Conservation (phyloP, 805 yeast species). For the Saccharomyces eubayanus region DNA sequence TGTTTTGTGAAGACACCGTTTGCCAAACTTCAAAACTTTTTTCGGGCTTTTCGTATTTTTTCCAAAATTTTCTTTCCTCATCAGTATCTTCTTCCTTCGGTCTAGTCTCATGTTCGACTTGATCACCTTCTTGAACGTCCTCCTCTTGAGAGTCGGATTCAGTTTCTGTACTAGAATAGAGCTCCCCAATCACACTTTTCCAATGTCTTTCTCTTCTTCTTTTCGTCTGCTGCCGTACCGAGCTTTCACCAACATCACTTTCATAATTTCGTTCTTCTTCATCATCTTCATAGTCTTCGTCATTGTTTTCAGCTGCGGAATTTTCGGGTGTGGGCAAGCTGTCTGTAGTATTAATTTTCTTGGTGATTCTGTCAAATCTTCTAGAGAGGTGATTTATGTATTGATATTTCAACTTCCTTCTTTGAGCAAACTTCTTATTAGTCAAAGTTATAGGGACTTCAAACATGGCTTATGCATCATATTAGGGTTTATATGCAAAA, state of each 20-base stretch:
- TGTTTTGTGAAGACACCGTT: slow-evolving; percentile 4
- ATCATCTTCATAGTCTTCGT: slow-evolving; percentile 9
- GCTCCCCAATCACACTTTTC: slow-evolving; percentile 18
- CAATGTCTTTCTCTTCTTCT: slow-evolving; percentile 13
- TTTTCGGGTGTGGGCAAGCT: slow-evolving; percentile 22
- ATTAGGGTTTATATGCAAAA: neutral
- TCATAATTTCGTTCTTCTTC: neutral
- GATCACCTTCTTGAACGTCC: slow-evolving; percentile 4
- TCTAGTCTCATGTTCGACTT: slow-evolving; percentile 1
- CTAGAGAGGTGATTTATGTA: slow-evolving; percentile 18
- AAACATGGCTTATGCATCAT: slow-evolving; percentile 15
- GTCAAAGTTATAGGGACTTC: slow-evolving; percentile 19
- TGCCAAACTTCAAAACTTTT: slow-evolving; percentile 27
- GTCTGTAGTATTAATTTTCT: neutral
- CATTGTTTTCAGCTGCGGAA: slow-evolving; percentile 20
- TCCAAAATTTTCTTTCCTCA: slow-evolving; percentile 21
- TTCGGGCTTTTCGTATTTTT: slow-evolving; percentile 27
- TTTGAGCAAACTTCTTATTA: slow-evolving; percentile 11
- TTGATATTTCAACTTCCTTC: slow-evolving; percentile 24
- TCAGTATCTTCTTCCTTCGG: slow-evolving; percentile 3
- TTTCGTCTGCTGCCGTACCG: slow-evolving; percentile 4
- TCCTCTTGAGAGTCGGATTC: slow-evolving; percentile 3
- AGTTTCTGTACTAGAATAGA: slow-evolving; percentile 1
- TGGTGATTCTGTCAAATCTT: slow-evolving; percentile 9
- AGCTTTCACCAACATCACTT: neutral